Conservation (phyloP, 352 stramenopile genomes). For the Phytophthora hybrid region DNA sequence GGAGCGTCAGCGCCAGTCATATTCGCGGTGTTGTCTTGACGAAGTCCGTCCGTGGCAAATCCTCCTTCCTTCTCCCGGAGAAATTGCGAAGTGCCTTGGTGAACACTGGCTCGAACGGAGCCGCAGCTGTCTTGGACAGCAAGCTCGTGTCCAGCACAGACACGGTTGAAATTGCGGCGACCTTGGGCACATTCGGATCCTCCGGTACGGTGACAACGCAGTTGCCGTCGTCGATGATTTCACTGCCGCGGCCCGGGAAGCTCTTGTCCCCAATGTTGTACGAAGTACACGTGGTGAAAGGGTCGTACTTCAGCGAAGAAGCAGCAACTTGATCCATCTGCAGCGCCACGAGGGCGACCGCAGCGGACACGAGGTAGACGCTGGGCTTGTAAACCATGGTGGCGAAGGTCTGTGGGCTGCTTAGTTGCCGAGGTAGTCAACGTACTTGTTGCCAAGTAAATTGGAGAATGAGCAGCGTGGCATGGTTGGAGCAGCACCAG, state of each 20-base stretch:
- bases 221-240: constrained; percentile 15
- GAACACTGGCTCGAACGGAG: constrained; percentile 5
- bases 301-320: constrained; percentile 9
- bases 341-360: constrained; percentile 1
- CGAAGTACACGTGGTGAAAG: constrained; percentile 13
- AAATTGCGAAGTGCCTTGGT: constrained; percentile 5
- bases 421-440: neutral
- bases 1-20: neutral
- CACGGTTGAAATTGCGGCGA: constrained; percentile 10
- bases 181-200: constrained; percentile 5
- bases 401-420: neutral
- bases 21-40: neutral
- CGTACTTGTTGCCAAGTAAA: neutral
- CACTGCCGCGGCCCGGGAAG: constrained; percentile 7
- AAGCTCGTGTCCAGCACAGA: constrained; percentile 11
- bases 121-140: constrained; percentile 12
- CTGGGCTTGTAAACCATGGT: constrained; percentile 10
- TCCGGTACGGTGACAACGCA: constrained; percentile 9
- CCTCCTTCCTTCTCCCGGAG: neutral
- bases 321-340: constrained; percentile 5
- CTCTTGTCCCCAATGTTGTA: constrained; percentile 6
- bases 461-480: neutral
- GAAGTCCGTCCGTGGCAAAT: neutral
- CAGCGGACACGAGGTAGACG: constrained; percentile 3
- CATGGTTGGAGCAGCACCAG: neutral